Base-by-base conservation (phyloP, 1,284 basidiomycete genomes). In the Heimioporus retisporus region DNA sequence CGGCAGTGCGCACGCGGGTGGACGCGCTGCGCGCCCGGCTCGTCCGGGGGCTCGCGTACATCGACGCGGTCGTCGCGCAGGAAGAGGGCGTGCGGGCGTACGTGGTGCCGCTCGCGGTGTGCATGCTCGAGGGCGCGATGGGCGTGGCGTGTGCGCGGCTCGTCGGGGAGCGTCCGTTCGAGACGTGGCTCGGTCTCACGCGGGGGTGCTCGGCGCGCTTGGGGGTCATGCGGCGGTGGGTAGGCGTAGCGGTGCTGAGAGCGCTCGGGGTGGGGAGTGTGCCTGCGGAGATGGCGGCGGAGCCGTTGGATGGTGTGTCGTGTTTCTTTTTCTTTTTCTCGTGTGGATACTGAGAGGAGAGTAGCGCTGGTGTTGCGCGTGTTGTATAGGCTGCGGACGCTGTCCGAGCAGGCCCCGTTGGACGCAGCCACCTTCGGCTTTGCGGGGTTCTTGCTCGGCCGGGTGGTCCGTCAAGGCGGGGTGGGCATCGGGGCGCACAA, bases 371-470 rank as follows among this genome's bases (percentile, higher is more conserved):
- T 96, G 42, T 85, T 94, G 54, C 94, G 97, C 23, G 91, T 99
- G 3, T 83, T 99, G 2, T 96, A 98, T 78, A 91, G 95, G 43
- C 79, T 99, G 3, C 91, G 94, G 43, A 93, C 90, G 66, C 82
- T 97, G 4, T 92, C 94, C 1, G 95, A 97, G 71, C 92, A 95
- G 73, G 82, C 88, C 1, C 90, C 95, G 0, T 92, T 99, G 59
- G 95, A 98, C 75, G 86, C 91, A 0, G 89, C 92, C 1, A 96
- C 96, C 0, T 97, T 95, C 78, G 90, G 94, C 0, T 95, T 97
- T 72, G 81, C 90, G 2, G 92, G 91, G 57, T 94, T 96, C 11
- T 84, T 99, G 18, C 82, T 99, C 18, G 88, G 84, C 13, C 85
- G 88, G 64, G 89, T 98, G 23, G 84, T 97, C 13, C 76, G 82